These are phyloP conservation scores for Boletus calvinii DNA, from an alignment of 1,284 basidiomycete species.

Conservation along the genomic window DNA sequence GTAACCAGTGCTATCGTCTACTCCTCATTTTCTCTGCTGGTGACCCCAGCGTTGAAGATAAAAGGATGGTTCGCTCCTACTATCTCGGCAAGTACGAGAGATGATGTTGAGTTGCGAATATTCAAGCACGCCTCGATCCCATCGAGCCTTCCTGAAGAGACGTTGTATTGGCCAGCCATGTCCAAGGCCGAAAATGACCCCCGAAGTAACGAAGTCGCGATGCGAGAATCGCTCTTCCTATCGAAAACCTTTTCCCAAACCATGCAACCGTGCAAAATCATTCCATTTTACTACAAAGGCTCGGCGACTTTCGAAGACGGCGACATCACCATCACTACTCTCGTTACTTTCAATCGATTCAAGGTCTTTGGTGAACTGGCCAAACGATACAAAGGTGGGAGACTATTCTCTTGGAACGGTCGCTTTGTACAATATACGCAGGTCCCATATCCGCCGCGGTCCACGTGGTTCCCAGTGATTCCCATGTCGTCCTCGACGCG, in stretches of 20 bases:
- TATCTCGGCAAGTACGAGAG: background rate
- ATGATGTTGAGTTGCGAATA: background rate
- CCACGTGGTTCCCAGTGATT: slow-evolving; percentile 52
- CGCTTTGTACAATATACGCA: slow-evolving; percentile 26
- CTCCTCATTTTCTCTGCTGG: slow-evolving; percentile 34
- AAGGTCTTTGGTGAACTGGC: slow-evolving; percentile 68
- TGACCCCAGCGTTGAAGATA: slow-evolving; percentile 19
- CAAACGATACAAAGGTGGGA: slow-evolving; percentile 66
- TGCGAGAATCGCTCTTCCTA: slow-evolving; percentile 48
- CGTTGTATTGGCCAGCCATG: slow-evolving; percentile 20
- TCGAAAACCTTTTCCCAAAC: slow-evolving; percentile 68
- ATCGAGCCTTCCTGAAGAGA: slow-evolving; percentile 13
- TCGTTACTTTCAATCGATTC: slow-evolving; percentile 79
- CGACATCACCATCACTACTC: slow-evolving; percentile 81
- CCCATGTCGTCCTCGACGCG: slow-evolving; percentile 42
- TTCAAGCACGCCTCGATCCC: slow-evolving; percentile 2
- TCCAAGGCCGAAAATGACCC: slow-evolving; percentile 13
- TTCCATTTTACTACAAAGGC: slow-evolving; percentile 79
- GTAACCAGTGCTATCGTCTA: slow-evolving; percentile 34
- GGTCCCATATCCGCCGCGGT: slow-evolving; percentile 83
- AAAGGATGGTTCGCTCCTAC: slow-evolving; percentile 12
- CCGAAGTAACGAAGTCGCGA: slow-evolving; percentile 24
- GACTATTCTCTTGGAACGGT: background rate
- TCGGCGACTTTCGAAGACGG: slow-evolving; percentile 46
- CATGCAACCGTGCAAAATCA: slow-evolving; percentile 68